These are phyloP conservation scores for Chalaropsis thielavioides DNA, from an alignment of 2,329 filamentous ascomycete genomes.

Conservation along the genomic window DNA sequence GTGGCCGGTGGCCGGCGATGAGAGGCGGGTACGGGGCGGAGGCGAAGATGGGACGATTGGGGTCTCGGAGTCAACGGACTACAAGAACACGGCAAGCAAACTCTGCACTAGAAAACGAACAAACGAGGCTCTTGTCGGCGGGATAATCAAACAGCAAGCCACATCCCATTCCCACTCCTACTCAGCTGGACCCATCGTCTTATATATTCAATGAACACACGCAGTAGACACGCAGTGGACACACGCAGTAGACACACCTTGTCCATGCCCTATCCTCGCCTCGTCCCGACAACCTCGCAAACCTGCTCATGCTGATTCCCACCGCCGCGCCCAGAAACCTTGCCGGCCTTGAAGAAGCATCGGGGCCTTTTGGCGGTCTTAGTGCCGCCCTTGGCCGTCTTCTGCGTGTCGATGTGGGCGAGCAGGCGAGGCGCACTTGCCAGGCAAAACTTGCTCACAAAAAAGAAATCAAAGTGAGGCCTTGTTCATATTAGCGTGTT, in stretches of 20 bases:
- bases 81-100: neutral
- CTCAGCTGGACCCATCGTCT: neutral
- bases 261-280: no score
- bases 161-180: neutral
- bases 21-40: neutral
- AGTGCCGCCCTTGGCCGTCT: neutral
- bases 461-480: neutral
- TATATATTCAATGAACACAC: neutral
- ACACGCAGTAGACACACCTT: no score
- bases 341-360: neutral
- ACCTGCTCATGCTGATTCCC: neutral
- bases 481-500: neutral
- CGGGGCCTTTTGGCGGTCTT: neutral
- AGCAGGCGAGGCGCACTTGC: neutral
- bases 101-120: neutral
- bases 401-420: neutral
- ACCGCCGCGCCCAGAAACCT: neutral
- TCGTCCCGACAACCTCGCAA: neutral
- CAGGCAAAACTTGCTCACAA: constrained; percentile 4
- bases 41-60: neutral
- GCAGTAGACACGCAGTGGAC: no score
- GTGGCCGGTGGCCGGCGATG: neutral
- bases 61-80: no score
- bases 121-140: neutral
- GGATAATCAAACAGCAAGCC: neutral